A percentile compares a stretch with the other conserved stretches of the same genome.
These are phyloP conservation scores for Arbutus unedo DNA, from an alignment of 148 eudicot genomes.

Conservation along the genomic window DNA sequence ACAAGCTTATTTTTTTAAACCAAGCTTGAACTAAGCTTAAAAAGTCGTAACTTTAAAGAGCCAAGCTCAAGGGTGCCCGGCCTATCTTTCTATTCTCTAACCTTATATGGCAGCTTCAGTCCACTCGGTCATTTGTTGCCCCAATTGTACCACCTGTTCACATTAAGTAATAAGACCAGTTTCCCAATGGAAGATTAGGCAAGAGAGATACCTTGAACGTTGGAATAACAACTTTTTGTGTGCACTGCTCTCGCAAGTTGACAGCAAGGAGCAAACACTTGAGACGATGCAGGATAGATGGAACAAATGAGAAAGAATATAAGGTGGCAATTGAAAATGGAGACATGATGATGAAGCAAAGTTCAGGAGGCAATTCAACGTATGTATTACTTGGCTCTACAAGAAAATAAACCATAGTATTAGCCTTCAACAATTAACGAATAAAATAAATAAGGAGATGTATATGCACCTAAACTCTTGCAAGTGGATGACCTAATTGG, in stretches of 20 bases:
- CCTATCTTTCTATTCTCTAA: background rate
- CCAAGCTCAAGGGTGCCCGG: background rate
- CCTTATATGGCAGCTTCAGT: background rate
- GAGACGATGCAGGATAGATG: constrained; percentile 79
- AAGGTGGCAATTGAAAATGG: constrained; percentile 57
- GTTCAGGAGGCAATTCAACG: constrained; percentile 81
- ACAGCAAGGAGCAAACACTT: constrained; percentile 65
- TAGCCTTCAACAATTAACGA: background rate
- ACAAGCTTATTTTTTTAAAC: background rate
- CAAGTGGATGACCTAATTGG: background rate
- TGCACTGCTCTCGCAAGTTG: constrained; percentile 57
- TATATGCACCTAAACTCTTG: background rate
- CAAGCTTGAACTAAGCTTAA: background rate
- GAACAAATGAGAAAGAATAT: constrained; percentile 65
- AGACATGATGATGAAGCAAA: constrained; percentile 64
- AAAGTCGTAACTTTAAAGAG: background rate
- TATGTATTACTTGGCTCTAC: constrained; percentile 40
- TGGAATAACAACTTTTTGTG: constrained; percentile 46
- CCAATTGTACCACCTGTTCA: background rate
- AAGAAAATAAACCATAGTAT: background rate
- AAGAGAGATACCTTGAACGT: constrained; percentile 40
- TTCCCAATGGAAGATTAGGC: background rate
- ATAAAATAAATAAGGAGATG: background rate
- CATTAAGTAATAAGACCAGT: background rate
- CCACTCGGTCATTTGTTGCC: background rate